These are phyloP conservation scores for Chaetomium sp. DNA, from an alignment of 2,329 filamentous ascomycete species.

Conservation along the genomic window DNA sequence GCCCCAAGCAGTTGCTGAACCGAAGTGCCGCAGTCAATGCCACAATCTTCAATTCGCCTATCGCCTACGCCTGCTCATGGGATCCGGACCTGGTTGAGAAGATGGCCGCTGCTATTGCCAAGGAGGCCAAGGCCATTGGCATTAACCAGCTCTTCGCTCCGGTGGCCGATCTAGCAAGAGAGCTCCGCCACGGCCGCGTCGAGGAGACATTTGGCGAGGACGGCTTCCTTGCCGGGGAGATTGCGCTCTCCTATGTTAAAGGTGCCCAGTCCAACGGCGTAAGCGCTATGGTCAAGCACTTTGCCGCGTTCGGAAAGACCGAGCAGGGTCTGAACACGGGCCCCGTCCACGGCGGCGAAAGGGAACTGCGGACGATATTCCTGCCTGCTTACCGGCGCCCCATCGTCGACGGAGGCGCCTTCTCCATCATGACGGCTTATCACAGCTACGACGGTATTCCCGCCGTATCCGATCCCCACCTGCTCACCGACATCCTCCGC, in stretches of 20 bases:
- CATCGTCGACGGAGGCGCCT: slow-evolving; percentile 70
- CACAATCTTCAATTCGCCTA: slow-evolving; percentile 78
- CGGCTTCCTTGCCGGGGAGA: slow-evolving; percentile 65
- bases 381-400: slow-evolving; percentile 67
- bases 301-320: slow-evolving; percentile 66
- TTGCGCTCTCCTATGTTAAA: slow-evolving; percentile 60
- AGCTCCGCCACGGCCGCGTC: slow-evolving; percentile 71
- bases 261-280: slow-evolving; percentile 67
- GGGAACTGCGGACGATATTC: slow-evolving; percentile 57
- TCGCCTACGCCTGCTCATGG: slow-evolving; percentile 71
- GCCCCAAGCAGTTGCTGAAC: not conserved
- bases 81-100: slow-evolving; percentile 65
- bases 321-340: slow-evolving; percentile 74
- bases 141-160: slow-evolving; percentile 75
- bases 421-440: slow-evolving; percentile 73
- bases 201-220: slow-evolving; percentile 76
- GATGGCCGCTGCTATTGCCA: slow-evolving; percentile 68
- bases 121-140: too few relatives aligned
- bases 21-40: slow-evolving; percentile 53
- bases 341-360: slow-evolving; percentile 55
- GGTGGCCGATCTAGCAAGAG: slow-evolving; percentile 69
- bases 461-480: slow-evolving; percentile 64
- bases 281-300: slow-evolving; percentile 75
- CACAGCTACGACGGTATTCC: slow-evolving; percentile 74
- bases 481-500: slow-evolving; percentile 69